Evolutionary conservation across 352 stramenopile species (phyloP), one percentile per base, ranked within the genome.

Genomic region (Globisporangium ultimum): DNA sequence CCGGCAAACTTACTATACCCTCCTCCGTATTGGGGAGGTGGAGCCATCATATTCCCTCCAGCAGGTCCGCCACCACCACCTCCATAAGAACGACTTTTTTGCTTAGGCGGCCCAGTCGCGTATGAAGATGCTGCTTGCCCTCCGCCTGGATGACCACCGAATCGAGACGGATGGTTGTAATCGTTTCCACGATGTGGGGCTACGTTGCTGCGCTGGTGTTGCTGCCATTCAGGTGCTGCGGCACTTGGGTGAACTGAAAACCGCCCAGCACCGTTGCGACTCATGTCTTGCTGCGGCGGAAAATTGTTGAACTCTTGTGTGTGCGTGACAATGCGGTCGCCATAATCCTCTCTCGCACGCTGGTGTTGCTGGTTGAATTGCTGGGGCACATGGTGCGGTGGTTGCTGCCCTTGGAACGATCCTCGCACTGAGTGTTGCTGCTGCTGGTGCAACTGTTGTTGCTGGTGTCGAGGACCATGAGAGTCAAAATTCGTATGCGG

Each of bases 351-450:
- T 3, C 46, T 18, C 22, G 36, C n/a, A 14, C 36, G 24, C 12
- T 36, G 56, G 36, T 55, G 58, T 10, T 49, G 51, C 24, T 43
- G 41, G 24, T 32, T 32, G 24, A 32, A 32, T 48, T 49, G 40
- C 3, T 66, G 43, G n/a, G 48, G 21, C 20, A 32, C 5, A 32
- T 68, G 51, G n/a, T 59, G 38, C 11, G 55, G 55, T 11, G 55
- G 55, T 11, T 48, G 55, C 5, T 62, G 57, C 28, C 41, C 38
- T 15, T 63, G 48, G 24, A 52, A 61, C 9, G 53, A 24, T 28
- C 36, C 14, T 13, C 51, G 59, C 43, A 62, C 53, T 22, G 54
- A 52, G 15, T 59, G 41, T 38, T 61, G 59, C 34, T 62, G 59
- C 43, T n/a, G n/a, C n/a, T n/a, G n/a, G n/a, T 52, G 43, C 54